Conservation (phyloP, 108 stramenopile genomes). For the Hondaea fermentalgiana region DNA sequence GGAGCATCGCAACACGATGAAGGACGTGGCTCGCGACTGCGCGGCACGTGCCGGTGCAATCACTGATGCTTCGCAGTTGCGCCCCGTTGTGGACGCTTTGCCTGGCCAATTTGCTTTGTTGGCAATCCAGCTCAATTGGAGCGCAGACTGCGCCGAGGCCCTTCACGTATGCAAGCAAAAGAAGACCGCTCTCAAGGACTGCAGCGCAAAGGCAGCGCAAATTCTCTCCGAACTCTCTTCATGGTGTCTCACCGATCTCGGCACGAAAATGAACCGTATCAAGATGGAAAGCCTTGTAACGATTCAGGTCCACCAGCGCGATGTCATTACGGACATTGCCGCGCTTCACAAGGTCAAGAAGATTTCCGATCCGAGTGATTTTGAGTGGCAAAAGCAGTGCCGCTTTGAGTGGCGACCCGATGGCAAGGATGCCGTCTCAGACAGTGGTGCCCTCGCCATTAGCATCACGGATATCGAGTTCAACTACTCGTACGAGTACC, state of each 20-base stretch:
- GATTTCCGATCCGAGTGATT: slow-evolving; percentile 73
- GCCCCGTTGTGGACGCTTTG: slow-evolving; percentile 64
- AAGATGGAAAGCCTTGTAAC: slow-evolving; percentile 84
- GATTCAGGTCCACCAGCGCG: slow-evolving; percentile 78
- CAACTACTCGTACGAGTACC: slow-evolving; percentile 83
- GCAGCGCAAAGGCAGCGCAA: slow-evolving; percentile 63
- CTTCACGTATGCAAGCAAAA: slow-evolving; percentile 67
- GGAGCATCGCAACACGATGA: slow-evolving; percentile 69
- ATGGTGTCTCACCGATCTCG: slow-evolving; percentile 81
- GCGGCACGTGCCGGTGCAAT: slow-evolving; percentile 54
- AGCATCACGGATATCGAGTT: slow-evolving; percentile 75
- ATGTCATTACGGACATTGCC: slow-evolving; percentile 61
- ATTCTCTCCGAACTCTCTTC: slow-evolving; percentile 62
- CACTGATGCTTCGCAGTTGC: slow-evolving; percentile 41
- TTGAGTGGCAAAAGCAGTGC: slow-evolving; percentile 84
- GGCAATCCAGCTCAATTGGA: slow-evolving; percentile 78
- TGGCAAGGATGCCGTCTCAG: slow-evolving; percentile 59
- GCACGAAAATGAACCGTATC: slow-evolving; percentile 67
- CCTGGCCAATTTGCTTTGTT: slow-evolving; percentile 79
- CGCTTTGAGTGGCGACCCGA: slow-evolving; percentile 80
- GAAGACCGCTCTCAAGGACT: slow-evolving; percentile 68
- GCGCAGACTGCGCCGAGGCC: slow-evolving; percentile 66
- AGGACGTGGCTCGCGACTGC: slow-evolving; percentile 60
- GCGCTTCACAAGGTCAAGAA: slow-evolving; percentile 14
- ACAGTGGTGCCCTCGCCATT: slow-evolving; percentile 67